Conservation (phyloP, 352 stramenopile genomes). For the Phytophthora cactorum region DNA sequence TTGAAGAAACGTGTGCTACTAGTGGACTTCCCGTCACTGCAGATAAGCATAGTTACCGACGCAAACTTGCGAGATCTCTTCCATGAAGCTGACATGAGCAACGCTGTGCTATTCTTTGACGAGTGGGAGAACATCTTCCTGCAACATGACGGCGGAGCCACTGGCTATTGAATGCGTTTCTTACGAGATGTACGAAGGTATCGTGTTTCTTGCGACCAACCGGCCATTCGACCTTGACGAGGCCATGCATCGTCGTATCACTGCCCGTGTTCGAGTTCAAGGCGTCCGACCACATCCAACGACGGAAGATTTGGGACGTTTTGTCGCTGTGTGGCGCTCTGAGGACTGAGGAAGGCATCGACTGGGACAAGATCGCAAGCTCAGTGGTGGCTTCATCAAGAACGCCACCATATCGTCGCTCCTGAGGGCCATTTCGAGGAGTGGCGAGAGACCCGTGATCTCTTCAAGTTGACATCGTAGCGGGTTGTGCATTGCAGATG, state of each 20-base stretch:
- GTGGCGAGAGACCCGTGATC: slow-evolving; percentile 66
- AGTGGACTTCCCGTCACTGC: slow-evolving; percentile 87
- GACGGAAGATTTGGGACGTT: slow-evolving; percentile 87
- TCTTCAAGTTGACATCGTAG: slow-evolving; percentile 81
- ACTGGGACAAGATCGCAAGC: slow-evolving; percentile 86
- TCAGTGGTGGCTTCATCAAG: slow-evolving; percentile 92
- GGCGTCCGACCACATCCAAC: slow-evolving; percentile 82
- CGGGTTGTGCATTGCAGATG: slow-evolving; percentile 87
- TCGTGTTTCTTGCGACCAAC: slow-evolving; percentile 91
- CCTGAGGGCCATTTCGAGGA: slow-evolving; percentile 74
- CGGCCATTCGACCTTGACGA: slow-evolving; percentile 89
- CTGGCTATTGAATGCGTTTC: slow-evolving; percentile 78
- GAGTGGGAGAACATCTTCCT: slow-evolving; percentile 91
- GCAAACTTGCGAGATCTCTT: slow-evolving; percentile 86
- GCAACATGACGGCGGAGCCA: slow-evolving; percentile 82
- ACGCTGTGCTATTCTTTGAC: slow-evolving; percentile 91
- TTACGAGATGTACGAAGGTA: slow-evolving; percentile 92
- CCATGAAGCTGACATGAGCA: slow-evolving; percentile 90
- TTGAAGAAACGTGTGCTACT: slow-evolving; percentile 88
- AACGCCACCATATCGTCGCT: slow-evolving; percentile 89
- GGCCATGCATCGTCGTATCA: slow-evolving; percentile 92
- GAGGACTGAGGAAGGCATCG: slow-evolving; percentile 63
- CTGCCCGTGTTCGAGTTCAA: slow-evolving; percentile 89
- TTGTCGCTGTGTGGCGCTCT: slow-evolving; percentile 57
- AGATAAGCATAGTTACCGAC: slow-evolving; percentile 78